Conservation (phyloP, 495 filamentous ascomycete genomes). For the Penicillium bovifimosum region DNA sequence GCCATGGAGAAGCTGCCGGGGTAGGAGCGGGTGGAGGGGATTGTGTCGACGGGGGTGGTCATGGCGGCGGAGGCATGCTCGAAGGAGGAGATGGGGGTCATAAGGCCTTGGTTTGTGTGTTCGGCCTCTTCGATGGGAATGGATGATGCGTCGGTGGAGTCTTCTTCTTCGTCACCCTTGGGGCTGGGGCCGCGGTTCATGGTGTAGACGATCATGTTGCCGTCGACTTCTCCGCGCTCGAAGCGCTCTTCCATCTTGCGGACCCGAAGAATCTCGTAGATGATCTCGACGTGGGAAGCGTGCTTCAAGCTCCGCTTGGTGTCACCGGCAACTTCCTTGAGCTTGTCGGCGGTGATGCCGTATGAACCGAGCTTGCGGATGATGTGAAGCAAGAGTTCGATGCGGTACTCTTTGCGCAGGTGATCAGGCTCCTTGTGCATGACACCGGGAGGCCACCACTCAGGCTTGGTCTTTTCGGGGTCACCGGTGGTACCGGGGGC, state of each 20-base stretch:
- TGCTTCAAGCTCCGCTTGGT: constrained; percentile 36
- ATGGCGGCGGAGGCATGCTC: constrained; percentile 26
- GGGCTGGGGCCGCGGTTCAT: constrained; percentile 33
- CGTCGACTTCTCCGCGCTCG: constrained; percentile 46
- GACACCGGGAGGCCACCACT: constrained; percentile 70
- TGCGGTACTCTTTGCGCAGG: constrained; percentile 56
- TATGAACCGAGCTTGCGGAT: constrained; percentile 35
- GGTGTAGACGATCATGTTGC: constrained; percentile 34
- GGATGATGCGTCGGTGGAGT: constrained; percentile 14
- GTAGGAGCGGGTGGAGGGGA: constrained; percentile 13
- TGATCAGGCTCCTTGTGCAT: constrained; percentile 86
- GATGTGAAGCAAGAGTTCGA: constrained; percentile 43
- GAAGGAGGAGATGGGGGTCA: constrained; percentile 30
- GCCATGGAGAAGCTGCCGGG: constrained; percentile 27
- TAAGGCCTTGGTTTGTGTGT: constrained; percentile 25
- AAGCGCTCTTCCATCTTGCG: constrained; percentile 50
- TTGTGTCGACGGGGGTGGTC: constrained; percentile 27
- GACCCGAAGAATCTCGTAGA: constrained; percentile 50
- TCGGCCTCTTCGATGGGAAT: constrained; percentile 22
- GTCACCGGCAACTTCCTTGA: constrained; percentile 40
- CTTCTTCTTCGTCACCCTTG: constrained; percentile 37
- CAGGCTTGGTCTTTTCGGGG: constrained; percentile 57
- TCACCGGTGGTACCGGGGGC: constrained; percentile 37
- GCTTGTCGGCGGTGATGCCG: constrained; percentile 36
- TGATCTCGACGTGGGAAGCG: constrained; percentile 34